phyloP scores from a whole-genome alignment of 768 basidiomycete genomes.

The Vararia minispora region DNA sequence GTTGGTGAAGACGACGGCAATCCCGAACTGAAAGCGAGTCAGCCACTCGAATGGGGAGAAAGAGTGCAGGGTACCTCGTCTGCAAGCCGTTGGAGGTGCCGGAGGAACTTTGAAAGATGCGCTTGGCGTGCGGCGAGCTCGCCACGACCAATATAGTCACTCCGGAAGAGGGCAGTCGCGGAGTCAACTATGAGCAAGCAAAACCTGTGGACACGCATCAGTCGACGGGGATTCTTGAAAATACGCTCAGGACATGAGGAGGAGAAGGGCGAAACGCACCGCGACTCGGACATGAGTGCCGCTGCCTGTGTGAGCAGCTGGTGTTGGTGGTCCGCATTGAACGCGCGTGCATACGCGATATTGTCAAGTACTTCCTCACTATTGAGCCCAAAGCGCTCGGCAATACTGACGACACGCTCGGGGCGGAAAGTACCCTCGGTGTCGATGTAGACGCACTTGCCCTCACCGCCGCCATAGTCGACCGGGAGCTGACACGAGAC shows the following conservation, averaged over 20 bases:
- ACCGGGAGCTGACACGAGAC: conserved; percentile 97
- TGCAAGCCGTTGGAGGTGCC: conserved; percentile 85
- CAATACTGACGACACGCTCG: conserved; percentile 85
- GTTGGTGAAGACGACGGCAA: conserved; percentile 95
- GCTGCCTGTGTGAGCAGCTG: conserved; percentile 83
- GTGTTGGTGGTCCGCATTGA: conserved; percentile 97
- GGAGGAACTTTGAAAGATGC: conserved; percentile 90
- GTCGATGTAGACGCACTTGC: conserved; percentile 98
- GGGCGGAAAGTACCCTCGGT: conserved; percentile 99
- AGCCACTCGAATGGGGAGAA: conserved; percentile 3
- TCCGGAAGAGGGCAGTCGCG: conserved; percentile 89
- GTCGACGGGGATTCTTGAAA: conserved; percentile 6
- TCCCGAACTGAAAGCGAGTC: conserved; percentile 62
- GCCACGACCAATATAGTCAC: conserved; percentile 91
- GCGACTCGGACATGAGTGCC: conserved; percentile 98
- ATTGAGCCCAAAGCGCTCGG: conserved; percentile 92
- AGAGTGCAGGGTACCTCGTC: conserved; percentile 64
- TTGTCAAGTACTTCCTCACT: conserved; percentile 98
- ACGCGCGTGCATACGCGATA: conserved; percentile 95
- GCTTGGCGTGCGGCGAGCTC: conserved; percentile 92
- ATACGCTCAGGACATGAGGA: too few relatives aligned
- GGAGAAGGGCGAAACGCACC: too few relatives aligned
- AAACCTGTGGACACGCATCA: conserved; percentile 45
- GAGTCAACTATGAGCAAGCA: conserved; percentile 95
- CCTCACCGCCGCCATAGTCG: conserved; percentile 97